Evolutionary conservation across 2,329 filamentous ascomycete genomes (phyloP).

Genomic region (Ophiobolus disseminans): DNA sequence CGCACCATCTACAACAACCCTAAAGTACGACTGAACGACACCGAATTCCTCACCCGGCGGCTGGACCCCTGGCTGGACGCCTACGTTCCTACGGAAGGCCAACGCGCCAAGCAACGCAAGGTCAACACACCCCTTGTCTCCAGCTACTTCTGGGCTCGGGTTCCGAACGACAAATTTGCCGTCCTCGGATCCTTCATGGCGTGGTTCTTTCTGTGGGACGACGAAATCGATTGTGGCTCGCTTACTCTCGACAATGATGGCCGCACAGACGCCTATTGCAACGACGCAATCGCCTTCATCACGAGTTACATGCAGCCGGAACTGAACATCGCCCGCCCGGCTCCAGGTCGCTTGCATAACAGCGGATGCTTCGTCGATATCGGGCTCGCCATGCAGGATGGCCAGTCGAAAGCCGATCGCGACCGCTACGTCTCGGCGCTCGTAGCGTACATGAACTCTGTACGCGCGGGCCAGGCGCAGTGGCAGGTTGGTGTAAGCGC

Average conservation of each 20-base stretch:
- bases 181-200: neutral
- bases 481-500: neutral
- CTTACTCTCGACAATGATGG: neutral
- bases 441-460: neutral
- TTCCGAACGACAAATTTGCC: neutral
- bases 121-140: neutral
- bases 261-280: neutral
- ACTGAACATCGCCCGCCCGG: neutral
- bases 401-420: neutral
- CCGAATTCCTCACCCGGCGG: neutral
- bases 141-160: neutral
- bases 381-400: neutral
- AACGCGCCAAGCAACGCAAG: neutral
- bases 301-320: neutral
- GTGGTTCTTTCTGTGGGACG: neutral
- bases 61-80: neutral
- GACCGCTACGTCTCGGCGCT: neutral
- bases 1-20: neutral
- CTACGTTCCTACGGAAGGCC: neutral
- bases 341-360: neutral
- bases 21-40: neutral
- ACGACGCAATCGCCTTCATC: neutral
- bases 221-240: neutral
- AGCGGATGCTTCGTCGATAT: neutral
- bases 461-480: neutral